phyloP scores from a whole-genome alignment of 768 basidiomycete genomes.

The Leucocoprinus sp. region DNA sequence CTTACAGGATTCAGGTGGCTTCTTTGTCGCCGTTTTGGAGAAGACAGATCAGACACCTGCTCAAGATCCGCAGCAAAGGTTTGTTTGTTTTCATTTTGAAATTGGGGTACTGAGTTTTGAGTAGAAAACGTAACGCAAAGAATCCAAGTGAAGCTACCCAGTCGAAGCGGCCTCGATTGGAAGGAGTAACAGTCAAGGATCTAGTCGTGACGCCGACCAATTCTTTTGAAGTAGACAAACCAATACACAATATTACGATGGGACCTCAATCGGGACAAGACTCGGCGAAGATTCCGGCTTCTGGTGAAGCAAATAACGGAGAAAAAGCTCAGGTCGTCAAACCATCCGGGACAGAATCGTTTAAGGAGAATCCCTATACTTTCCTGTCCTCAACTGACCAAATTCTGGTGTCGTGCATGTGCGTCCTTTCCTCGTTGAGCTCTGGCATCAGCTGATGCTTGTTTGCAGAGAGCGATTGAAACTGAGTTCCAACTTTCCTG shows the following conservation, averaged over 20 bases:
- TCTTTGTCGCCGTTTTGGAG: conserved; percentile 90
- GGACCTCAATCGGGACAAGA: neutral
- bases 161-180: conserved; percentile 39
- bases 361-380: conserved; percentile 90
- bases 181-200: conserved; percentile 9
- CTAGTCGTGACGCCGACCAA: neutral
- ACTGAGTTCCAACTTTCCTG: conserved; percentile 64
- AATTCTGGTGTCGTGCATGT: conserved; percentile 68
- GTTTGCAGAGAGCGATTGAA: conserved; percentile 58
- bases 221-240: neutral
- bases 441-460: neutral
- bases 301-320: conserved; percentile 13
- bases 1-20: conserved; percentile 93
- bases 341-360: conserved; percentile 28
- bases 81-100: neutral
- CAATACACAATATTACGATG: conserved; percentile 4
- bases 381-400: conserved; percentile 68
- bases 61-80: conserved; percentile 2
- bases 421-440: conserved; percentile 21
- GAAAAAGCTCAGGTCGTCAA: conserved; percentile 16
- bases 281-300: conserved; percentile 9
- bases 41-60: conserved; percentile 23
- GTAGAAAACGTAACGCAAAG: conserved; percentile 46
- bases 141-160: conserved; percentile 33
- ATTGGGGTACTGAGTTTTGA: neutral